Evolutionary conservation across 1,139 yeast genomes (phyloP), one percentile per base, ranked within the genome.

Genomic region (Suhomyces bokatorum): DNA sequence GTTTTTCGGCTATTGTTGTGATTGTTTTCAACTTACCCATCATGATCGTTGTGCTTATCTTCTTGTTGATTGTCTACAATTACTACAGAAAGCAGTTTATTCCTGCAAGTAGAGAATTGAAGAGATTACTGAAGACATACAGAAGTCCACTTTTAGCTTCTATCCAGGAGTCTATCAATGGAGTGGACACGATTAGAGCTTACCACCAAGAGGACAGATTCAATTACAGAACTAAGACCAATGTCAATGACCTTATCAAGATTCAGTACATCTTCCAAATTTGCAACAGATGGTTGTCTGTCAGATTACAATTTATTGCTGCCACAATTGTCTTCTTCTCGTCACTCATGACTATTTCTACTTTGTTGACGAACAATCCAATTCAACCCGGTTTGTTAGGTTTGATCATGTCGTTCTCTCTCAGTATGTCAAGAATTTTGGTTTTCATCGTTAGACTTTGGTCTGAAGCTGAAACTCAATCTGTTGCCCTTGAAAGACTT

Each of bases 121-220:
- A 58, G 47, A 56, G 69, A 54, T 55, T 63, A 35, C 51, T 49
- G 38, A 60, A 62, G 32, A 50, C 56, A 6, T 51, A 56, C 34
- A 61, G 56, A 43, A 56, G 63, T 45, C 69, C 69, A 0, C 54
- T 62, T 11, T 55, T 63, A 40, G 56, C 69, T 7, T 62, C 56
- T 20, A 57, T 64, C 30, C 68, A 64, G 43, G 69, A 64, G 45
- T 59, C 66, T 11, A 50, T 63, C 34, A 63, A 62, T 41, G 68
- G 69, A 26, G 60, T 59, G n/a, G 69, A 64, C 36, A 63, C 67
- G 10, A 58, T 64, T 38, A 57, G 57, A 39, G 69, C 68, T 1
- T 64, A 54, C 39, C 51, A 49, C 14, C 64, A 63, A 43, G 47
- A 40, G 13, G 60, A 54, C 8, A 50, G 69, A 34, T 64, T 63